These are phyloP conservation scores for Nicotiana obtusifolia DNA, from an alignment of 257 asterid genomes.

Conservation along the genomic window DNA sequence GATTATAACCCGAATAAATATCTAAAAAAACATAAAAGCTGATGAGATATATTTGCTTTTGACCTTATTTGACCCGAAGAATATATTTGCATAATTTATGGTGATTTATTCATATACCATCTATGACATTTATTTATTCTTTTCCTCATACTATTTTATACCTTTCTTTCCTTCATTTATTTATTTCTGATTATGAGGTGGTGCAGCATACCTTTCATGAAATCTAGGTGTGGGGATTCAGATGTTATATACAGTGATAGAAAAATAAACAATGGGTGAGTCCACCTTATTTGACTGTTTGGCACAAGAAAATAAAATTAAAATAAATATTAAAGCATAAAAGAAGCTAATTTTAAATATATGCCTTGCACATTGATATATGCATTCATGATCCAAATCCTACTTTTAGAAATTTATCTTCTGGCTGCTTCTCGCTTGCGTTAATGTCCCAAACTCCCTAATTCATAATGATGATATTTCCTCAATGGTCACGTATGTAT, in stretches of 20 bases:
- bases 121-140: not conserved
- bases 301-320: not conserved
- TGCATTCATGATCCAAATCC: not conserved
- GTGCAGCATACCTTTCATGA: not conserved
- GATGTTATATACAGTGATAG: not conserved
- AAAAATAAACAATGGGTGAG: not conserved
- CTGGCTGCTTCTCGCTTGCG: not conserved
- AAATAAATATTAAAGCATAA: no score
- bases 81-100: not conserved
- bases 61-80: no score
- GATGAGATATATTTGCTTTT: no score
- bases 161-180: not conserved
- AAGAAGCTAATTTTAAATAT: not conserved
- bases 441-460: not conserved
- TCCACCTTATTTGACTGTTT: not conserved
- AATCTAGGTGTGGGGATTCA: not conserved
- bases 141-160: not conserved
- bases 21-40: no score
- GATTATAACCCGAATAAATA: no score
- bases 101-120: not conserved
- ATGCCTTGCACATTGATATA: not conserved
- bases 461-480: not conserved
- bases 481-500: not conserved
- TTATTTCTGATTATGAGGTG: constrained; percentile 19
- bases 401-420: not conserved